Conservation (phyloP, 1,284 basidiomycete genomes). For the Ceratobasidium sp. region DNA sequence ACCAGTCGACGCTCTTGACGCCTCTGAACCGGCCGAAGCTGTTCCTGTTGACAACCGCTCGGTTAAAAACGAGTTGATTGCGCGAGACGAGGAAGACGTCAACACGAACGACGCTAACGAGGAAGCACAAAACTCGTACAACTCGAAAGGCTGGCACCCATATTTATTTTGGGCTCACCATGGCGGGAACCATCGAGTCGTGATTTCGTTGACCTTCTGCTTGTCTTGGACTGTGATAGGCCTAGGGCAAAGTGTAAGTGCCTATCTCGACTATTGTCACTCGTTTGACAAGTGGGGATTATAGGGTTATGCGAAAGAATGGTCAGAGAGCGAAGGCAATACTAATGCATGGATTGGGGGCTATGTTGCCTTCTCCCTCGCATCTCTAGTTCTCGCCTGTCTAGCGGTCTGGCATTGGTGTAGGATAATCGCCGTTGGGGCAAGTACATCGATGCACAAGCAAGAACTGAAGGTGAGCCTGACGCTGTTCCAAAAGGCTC, state of each 20-base stretch:
- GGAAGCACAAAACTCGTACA: slow-evolving; percentile 32
- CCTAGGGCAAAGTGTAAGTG: slow-evolving; percentile 5
- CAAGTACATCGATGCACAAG: slow-evolving; percentile 11
- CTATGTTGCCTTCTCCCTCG: slow-evolving; percentile 45
- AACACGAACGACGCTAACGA: slow-evolving; percentile 35
- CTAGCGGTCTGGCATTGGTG: slow-evolving; percentile 42
- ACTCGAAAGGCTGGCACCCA: slow-evolving; percentile 31
- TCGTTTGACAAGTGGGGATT: not conserved
- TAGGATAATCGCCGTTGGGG: not conserved
- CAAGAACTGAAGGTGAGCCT: slow-evolving; percentile 3
- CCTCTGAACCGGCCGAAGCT: not conserved
- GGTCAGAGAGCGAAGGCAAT: slow-evolving; percentile 35
- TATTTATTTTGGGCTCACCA: slow-evolving; percentile 33
- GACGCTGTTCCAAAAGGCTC: not conserved
- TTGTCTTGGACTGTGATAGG: slow-evolving; percentile 18
- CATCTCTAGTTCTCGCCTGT: slow-evolving; percentile 35
- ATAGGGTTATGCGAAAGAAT: slow-evolving; percentile 41
- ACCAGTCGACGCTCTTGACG: not conserved
- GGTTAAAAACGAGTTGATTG: slow-evolving; percentile 7
- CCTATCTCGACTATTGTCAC: not conserved
- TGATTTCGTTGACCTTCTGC: slow-evolving; percentile 1
- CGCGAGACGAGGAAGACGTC: slow-evolving; percentile 25
- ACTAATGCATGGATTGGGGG: slow-evolving; percentile 43
- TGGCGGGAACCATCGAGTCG: slow-evolving; percentile 1
- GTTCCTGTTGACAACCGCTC: not conserved